Conservation (phyloP, 2,329 filamentous ascomycete genomes). For the Botrytis galanthina region DNA sequence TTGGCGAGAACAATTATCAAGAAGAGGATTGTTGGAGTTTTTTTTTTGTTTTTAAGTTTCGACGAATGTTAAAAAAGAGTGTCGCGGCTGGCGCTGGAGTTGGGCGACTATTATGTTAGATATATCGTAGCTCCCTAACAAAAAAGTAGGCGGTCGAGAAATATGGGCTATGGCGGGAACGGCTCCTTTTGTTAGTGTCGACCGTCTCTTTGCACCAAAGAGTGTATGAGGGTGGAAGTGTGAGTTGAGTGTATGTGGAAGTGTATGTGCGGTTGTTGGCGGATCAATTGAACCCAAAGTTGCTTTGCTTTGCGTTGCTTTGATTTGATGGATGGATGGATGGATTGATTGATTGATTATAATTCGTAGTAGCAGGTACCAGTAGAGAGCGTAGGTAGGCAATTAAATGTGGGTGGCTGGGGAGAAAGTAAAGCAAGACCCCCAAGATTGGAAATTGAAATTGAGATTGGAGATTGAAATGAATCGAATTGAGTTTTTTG, state of each 20-base stretch:
- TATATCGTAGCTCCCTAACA: slow-evolving; percentile 7
- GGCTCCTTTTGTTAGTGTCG: neutral
- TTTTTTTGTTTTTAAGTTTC: neutral
- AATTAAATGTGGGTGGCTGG: slow-evolving; percentile 21
- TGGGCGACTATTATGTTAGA: slow-evolving; percentile 10
- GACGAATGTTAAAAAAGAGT: slow-evolving; percentile 23
- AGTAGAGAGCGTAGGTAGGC: neutral
- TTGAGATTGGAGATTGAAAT: neutral
- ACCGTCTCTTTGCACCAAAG: neutral
- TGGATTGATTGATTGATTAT: neutral
- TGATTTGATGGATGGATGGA: neutral
- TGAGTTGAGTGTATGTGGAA: no score
- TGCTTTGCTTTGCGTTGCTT: neutral
- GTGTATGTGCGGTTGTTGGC: slow-evolving; percentile 4
- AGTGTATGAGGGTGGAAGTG: neutral
- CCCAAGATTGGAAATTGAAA: slow-evolving; percentile 9
- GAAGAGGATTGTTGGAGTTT: neutral
- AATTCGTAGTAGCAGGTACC: neutral
- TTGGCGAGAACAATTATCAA: slow-evolving; percentile 7
- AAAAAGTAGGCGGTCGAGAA: slow-evolving; percentile 17
- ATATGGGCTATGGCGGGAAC: neutral
- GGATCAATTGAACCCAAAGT: slow-evolving; percentile 12
- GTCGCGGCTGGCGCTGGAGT: slow-evolving; percentile 22
- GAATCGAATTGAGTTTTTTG: neutral
- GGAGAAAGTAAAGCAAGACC: neutral